A percentile compares a stretch with the other conserved stretches of the same genome.
Evolutionary conservation across 768 basidiomycete genomes (phyloP).

Genomic region (Podaxis carcinomalis): DNA sequence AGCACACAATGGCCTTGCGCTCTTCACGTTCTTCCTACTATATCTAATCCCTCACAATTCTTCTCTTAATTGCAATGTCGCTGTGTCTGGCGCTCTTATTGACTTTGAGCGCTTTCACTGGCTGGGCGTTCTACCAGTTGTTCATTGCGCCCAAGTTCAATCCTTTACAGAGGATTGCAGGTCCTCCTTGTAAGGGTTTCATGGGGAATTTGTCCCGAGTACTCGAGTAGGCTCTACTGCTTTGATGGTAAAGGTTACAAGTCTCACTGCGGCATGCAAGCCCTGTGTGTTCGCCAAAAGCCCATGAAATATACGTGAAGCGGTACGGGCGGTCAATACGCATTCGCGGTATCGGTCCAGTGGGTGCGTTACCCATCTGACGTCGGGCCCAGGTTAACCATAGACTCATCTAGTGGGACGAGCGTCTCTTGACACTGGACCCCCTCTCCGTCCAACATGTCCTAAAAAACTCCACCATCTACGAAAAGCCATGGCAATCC

Average conservation of each 20-base stretch:
- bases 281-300: conserved; percentile 46
- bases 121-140: conserved; percentile 26
- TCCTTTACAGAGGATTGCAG: conserved; percentile 53
- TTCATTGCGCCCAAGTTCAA: conserved; percentile 32
- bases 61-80: background rate
- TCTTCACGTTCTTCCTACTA: background rate
- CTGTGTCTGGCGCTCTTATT: conserved; percentile 5
- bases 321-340: conserved; percentile 69
- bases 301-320: conserved; percentile 48
- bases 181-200: conserved; percentile 48
- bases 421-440: conserved; percentile 78
- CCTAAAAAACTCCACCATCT: conserved; percentile 64
- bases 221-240: conserved; percentile 45
- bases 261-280: conserved; percentile 24
- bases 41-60: background rate
- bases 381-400: background rate
- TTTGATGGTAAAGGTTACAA: background rate
- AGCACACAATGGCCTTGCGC: background rate
- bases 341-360: conserved; percentile 64
- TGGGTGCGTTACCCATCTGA: conserved; percentile 31
- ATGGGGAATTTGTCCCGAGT: conserved; percentile 52
- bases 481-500: conserved; percentile 84
- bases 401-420: conserved; percentile 53
- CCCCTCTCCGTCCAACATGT: conserved; percentile 72
- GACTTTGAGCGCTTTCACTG: conserved; percentile 8